A percentile compares a stretch with the other conserved stretches of the same genome.
phyloP scores from a whole-genome alignment of 2,329 filamentous ascomycete species.

The Microsporum audouinii region DNA sequence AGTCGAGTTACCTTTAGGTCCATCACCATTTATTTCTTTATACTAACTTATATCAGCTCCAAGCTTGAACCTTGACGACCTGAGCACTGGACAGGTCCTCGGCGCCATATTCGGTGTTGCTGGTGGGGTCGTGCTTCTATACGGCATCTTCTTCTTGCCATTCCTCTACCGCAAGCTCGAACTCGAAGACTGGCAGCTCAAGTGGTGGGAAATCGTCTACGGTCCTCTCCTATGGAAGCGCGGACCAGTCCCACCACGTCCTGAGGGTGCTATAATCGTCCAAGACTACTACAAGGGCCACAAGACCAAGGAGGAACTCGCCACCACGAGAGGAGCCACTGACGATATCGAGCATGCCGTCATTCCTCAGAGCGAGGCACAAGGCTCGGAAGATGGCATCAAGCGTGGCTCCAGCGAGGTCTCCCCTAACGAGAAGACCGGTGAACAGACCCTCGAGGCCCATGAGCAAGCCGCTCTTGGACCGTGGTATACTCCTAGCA shows the following conservation, averaged over 20 bases:
- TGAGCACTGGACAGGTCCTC: constrained; percentile 20
- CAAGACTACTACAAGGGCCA: constrained; percentile 31
- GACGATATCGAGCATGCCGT: background rate
- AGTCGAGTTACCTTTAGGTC: constrained; percentile 30
- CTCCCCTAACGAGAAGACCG: constrained; percentile 13
- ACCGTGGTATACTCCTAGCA: constrained; percentile 19
- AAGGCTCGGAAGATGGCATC: constrained; percentile 9
- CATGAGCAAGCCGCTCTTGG: constrained; percentile 20
- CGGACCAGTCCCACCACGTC: constrained; percentile 31
- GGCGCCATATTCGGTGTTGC: constrained; percentile 26
- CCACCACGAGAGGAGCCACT: background rate
- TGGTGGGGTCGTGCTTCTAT: constrained; percentile 22
- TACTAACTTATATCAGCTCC: background rate
- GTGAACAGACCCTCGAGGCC: constrained; percentile 22
- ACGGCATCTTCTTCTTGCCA: constrained; percentile 28
- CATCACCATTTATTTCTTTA: background rate
- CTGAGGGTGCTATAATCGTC: constrained; percentile 25
- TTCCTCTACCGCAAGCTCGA: constrained; percentile 28
- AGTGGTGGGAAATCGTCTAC: constrained; percentile 25
- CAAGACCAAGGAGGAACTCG: constrained; percentile 1
- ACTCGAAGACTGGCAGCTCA: constrained; percentile 24
- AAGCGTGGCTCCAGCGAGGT: constrained; percentile 16
- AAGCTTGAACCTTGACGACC: constrained; percentile 20
- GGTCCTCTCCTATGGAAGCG: constrained; percentile 33
- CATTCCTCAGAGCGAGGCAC: constrained; percentile 18